phyloP scores from a whole-genome alignment of 768 basidiomycete genomes.

The Lactarius evosmus region DNA sequence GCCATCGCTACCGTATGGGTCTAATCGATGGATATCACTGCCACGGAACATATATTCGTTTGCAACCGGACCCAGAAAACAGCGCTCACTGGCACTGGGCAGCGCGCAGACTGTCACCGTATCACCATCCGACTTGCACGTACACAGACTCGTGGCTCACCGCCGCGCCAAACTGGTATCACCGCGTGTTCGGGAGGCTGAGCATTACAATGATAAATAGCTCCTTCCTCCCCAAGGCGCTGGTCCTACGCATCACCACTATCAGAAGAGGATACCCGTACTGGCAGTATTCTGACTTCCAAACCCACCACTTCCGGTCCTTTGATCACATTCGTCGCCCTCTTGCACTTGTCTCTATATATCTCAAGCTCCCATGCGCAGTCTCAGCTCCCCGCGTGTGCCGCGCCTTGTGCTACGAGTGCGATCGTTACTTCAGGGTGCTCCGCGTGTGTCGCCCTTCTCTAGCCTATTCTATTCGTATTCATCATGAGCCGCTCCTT shows the following conservation, averaged over 20 bases:
- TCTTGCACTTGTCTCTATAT: neutral
- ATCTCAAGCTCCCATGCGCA: constrained; percentile 3
- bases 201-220: neutral
- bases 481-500: neutral
- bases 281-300: neutral
- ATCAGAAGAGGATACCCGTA: neutral
- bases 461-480: neutral
- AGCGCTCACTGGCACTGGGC: neutral
- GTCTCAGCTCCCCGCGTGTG: neutral
- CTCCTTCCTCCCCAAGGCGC: neutral
- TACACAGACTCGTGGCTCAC: neutral
- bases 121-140: neutral
- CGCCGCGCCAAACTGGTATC: neutral
- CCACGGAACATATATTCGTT: constrained; percentile 1
- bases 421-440: neutral
- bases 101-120: neutral
- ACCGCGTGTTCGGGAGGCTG: neutral
- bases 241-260: neutral
- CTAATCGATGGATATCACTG: neutral
- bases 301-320: neutral
- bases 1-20: constrained; percentile 74
- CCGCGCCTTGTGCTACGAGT: neutral
- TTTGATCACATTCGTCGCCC: neutral
- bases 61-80: neutral
- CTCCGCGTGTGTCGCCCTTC: neutral